Base-by-base conservation (phyloP, 495 filamentous ascomycete genomes). In the Penicillium bovifimosum region DNA sequence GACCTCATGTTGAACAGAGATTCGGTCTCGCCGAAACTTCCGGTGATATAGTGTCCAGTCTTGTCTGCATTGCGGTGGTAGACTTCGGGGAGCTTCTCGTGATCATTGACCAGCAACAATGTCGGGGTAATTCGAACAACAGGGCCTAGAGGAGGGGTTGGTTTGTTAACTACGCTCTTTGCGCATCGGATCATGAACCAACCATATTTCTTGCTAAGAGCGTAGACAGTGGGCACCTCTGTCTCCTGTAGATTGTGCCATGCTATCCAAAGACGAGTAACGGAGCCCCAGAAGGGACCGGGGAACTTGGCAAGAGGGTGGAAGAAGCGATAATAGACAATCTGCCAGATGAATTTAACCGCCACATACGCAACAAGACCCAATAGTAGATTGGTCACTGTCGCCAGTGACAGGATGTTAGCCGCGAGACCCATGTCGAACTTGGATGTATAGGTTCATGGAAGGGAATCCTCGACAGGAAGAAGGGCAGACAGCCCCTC, bases 51-150 rank as follows among this genome's bases (percentile, higher is more conserved):
- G 49, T 79, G 75, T 5, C 72, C 69, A 1, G 76, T 75, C 49
- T 83, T 83, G 64, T 80, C 77, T 10, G 73, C 78, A 54, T 75
- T 70, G 47, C 76, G 72, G 53, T 80, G 73, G 61, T 81, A 81
- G 32, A 81, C 63, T 6, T 75, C 65, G 0, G 78, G 77, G n/a
- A 81, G 69, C 26, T 74, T 66, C 10, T 61, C 57, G 13, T 74
- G 68, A 49, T 78, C 73, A 58, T 55, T 71, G 58, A 77, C 72
- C 17, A 69, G 62, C 32, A 78, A 54, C 43, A 77, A 54, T 9
- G 74, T 77, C 9, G 75, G 75, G 26, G 70, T 70, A 36, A 77
- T 63, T 11, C 74, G 73, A 10, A 78, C 64, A 11, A 77, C 69
- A 5, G 71, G 68, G 9, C 75, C 75, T 77, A 36, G 6, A 14